Conservation (phyloP, 1,284 basidiomycete species). For the Cutaneotrichosporon sp. region DNA sequence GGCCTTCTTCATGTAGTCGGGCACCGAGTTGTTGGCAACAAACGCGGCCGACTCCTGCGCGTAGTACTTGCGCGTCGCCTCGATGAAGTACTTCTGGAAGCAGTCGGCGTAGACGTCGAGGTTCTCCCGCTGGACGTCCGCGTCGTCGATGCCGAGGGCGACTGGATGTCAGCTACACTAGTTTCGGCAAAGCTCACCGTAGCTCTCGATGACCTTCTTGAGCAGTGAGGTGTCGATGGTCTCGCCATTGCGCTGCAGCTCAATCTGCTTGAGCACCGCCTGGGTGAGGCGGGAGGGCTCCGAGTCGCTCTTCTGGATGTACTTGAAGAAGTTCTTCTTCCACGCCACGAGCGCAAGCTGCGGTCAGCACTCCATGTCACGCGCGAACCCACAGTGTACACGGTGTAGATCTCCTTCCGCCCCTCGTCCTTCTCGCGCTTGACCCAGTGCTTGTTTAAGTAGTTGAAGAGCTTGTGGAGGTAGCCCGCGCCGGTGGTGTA, state of each 20-base stretch:
- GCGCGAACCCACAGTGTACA: conserved; percentile 78
- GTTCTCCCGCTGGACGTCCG: conserved; percentile 59
- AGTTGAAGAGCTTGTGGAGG: conserved; percentile 92
- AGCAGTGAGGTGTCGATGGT: conserved; percentile 89
- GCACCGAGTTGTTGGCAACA: conserved; percentile 84
- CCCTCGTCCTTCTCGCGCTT: conserved; percentile 98
- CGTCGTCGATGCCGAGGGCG: conserved; percentile 89
- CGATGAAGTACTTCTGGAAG: conserved; percentile 87
- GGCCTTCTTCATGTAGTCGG: conserved; percentile 96
- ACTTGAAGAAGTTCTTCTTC: conserved; percentile 88
- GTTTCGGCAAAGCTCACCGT: no score
- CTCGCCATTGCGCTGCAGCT: conserved; percentile 92
- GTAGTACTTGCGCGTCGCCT: conserved; percentile 89
- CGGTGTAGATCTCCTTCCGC: conserved; percentile 88
- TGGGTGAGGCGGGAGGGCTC: conserved; percentile 78
- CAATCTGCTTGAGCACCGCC: conserved; percentile 85
- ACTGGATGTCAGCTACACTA: conserved; percentile 60
- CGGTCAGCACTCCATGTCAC: not conserved
- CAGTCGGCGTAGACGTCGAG: conserved; percentile 93
- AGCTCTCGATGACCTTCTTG: conserved; percentile 95
- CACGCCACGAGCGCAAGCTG: conserved; percentile 95
- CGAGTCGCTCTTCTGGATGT: conserved; percentile 65
- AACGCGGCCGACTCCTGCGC: conserved; percentile 86
- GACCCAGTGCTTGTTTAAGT: conserved; percentile 99
- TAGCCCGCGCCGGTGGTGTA: conserved; percentile 97